phyloP scores from a whole-genome alignment of 495 filamentous ascomycete species.

The Penicillium ochrochloron region DNA sequence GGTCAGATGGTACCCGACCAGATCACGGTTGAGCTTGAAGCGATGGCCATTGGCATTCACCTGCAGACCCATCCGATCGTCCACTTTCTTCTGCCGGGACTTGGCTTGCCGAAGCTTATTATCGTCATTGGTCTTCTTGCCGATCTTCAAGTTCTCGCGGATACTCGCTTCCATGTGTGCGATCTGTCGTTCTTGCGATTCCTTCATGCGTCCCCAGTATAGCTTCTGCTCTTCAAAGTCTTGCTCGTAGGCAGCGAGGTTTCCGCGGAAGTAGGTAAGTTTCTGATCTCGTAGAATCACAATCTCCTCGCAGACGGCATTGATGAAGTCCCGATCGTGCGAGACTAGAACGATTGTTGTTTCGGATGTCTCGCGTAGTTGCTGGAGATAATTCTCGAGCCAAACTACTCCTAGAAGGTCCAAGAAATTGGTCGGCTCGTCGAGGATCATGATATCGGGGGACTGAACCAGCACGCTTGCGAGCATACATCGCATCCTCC shows the following conservation, averaged over 20 bases:
- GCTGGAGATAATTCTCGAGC: constrained; percentile 71
- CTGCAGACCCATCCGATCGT: constrained; percentile 76
- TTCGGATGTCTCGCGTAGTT: constrained; percentile 46
- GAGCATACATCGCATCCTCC: constrained; percentile 74
- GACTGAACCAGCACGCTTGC: constrained; percentile 68
- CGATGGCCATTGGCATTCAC: constrained; percentile 68
- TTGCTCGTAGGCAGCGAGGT: constrained; percentile 68
- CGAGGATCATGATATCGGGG: constrained; percentile 80
- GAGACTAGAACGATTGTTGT: constrained; percentile 70
- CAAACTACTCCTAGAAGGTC: constrained; percentile 83
- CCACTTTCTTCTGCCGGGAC: constrained; percentile 77
- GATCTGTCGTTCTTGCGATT: constrained; percentile 75
- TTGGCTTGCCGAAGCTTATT: constrained; percentile 81
- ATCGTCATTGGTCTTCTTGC: constrained; percentile 73
- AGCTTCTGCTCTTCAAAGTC: constrained; percentile 67
- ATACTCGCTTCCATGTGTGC: constrained; percentile 79
- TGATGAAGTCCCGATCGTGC: constrained; percentile 77
- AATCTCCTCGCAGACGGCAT: constrained; percentile 74
- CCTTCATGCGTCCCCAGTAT: constrained; percentile 72
- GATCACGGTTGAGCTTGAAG: constrained; percentile 80
- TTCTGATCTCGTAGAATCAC: constrained; percentile 71
- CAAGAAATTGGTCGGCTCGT: constrained; percentile 86
- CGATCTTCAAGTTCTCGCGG: constrained; percentile 66
- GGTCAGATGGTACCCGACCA: constrained; percentile 60
- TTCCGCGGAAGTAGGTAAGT: constrained; percentile 67